Evolutionary conservation across 768 basidiomycete genomes (phyloP).

Genomic region (Brasilioporus rufonigricans): DNA sequence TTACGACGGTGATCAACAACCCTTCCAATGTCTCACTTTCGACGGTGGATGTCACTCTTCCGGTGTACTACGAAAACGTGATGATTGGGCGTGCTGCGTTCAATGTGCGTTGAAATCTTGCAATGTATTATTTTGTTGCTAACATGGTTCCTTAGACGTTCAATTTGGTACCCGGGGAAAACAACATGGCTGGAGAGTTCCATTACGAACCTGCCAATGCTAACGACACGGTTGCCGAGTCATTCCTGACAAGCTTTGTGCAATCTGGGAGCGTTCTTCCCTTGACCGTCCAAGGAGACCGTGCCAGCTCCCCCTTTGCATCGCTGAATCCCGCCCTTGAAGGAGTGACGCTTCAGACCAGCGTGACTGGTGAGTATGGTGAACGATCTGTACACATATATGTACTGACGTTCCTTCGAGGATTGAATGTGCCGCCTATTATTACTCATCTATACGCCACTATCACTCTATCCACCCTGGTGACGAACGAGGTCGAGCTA

Average conservation of each 20-base stretch:
- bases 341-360: constrained; percentile 48
- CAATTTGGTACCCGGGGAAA: constrained; percentile 55
- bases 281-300: constrained; percentile 59
- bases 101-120: constrained; percentile 38
- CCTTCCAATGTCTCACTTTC: constrained; percentile 66
- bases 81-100: constrained; percentile 60
- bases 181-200: constrained; percentile 56
- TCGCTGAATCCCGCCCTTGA: constrained; percentile 57
- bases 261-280: constrained; percentile 47
- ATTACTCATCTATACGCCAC: constrained; percentile 55
- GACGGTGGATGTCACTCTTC: constrained; percentile 56
- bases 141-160: constrained; percentile 41
- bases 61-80: constrained; percentile 54
- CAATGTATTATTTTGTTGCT: neutral
- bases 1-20: constrained; percentile 59
- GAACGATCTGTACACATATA: neutral
- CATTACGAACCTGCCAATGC: constrained; percentile 63
- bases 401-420: constrained; percentile 15
- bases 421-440: constrained; percentile 51
- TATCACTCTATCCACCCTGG: constrained; percentile 49
- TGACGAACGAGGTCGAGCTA: constrained; percentile 48
- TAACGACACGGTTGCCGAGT: constrained; percentile 63
- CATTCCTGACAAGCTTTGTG: constrained; percentile 60
- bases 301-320: constrained; percentile 56
- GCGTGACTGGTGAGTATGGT: constrained; percentile 41